Evolutionary conservation across 2,329 filamentous ascomycete species (phyloP).

Genomic region (Colletotrichum limetticola): DNA sequence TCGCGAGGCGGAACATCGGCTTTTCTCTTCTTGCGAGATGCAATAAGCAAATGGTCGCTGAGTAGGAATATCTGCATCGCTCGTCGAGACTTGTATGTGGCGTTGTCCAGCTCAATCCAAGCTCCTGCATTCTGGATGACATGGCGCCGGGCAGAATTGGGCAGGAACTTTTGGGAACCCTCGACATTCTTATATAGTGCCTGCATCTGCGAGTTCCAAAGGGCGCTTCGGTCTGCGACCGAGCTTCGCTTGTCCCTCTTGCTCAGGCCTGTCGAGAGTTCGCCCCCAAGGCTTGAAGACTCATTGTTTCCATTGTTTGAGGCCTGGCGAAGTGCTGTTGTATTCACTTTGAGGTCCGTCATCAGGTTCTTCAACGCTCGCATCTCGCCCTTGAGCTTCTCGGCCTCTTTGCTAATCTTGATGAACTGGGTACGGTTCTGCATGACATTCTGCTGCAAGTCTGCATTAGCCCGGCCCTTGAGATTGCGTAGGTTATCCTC

Average conservation of each 20-base stretch:
- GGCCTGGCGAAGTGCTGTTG: constrained; percentile 70
- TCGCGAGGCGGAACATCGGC: constrained; percentile 70
- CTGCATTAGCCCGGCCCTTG: constrained; percentile 80
- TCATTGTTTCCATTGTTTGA: constrained; percentile 65
- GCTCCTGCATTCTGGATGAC: constrained; percentile 91
- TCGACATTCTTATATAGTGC: constrained; percentile 97
- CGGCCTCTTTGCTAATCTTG: constrained; percentile 98
- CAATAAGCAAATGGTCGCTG: constrained; percentile 93
- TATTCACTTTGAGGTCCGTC: constrained; percentile 88
- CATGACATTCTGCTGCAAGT: constrained; percentile 94
- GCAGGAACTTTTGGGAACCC: constrained; percentile 95
- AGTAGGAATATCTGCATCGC: constrained; percentile 92
- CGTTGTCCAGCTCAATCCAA: constrained; percentile 97
- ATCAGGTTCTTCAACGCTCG: constrained; percentile 88
- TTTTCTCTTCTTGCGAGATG: constrained; percentile 92
- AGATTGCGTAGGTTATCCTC: constrained; percentile 80
- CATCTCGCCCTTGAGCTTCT: constrained; percentile 98
- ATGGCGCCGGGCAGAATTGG: constrained; percentile 89
- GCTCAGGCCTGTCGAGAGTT: constrained; percentile 66
- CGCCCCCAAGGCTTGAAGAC: constrained; percentile 59
- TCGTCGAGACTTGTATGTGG: constrained; percentile 92
- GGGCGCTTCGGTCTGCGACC: constrained; percentile 75
- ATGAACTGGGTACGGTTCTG: constrained; percentile 99
- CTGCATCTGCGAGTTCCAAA: constrained; percentile 79
- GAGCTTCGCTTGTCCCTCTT: constrained; percentile 89